Evolutionary conservation across 192 early-diverging fungal species (phyloP).

Genomic region (Spizellomyces punctatus): DNA sequence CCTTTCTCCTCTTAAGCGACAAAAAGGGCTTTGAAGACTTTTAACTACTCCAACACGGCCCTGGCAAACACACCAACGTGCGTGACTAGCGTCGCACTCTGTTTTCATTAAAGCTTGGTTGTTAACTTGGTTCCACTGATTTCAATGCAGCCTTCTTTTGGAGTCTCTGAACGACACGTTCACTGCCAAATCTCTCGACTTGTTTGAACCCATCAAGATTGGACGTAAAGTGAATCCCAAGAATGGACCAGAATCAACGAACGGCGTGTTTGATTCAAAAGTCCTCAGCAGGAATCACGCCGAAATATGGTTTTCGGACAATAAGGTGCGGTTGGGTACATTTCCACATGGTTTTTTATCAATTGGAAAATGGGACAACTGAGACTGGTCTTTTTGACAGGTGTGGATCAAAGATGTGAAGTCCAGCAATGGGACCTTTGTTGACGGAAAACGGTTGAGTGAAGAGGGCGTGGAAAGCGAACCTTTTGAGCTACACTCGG

Average conservation of each 20-base stretch:
- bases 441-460: slow-evolving; percentile 71
- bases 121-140: background rate
- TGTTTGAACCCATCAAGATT: slow-evolving; percentile 64
- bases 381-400: slow-evolving; percentile 32
- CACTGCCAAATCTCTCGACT: slow-evolving; percentile 42
- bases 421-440: slow-evolving; percentile 82
- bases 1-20: slow-evolving; percentile 8
- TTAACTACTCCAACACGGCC: slow-evolving; percentile 24
- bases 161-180: slow-evolving; percentile 34
- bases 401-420: slow-evolving; percentile 74
- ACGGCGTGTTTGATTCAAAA: slow-evolving; percentile 85
- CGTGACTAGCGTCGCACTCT: background rate
- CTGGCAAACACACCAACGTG: slow-evolving; percentile 33
- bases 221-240: slow-evolving; percentile 71
- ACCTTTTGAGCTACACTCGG: slow-evolving; percentile 58
- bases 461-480: slow-evolving; percentile 65
- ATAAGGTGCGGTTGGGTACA: slow-evolving; percentile 49
- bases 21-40: slow-evolving; percentile 35
- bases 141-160: slow-evolving; percentile 22
- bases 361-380: background rate
- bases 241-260: slow-evolving; percentile 59
- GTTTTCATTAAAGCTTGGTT: background rate
- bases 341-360: background rate
- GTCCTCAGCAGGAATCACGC: slow-evolving; percentile 78
- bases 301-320: slow-evolving; percentile 67